A percentile compares a stretch with the other conserved stretches of the same genome.
Evolutionary conservation across 2,329 filamentous ascomycete genomes (phyloP).

Genomic region (Stemphylium beticola): DNA sequence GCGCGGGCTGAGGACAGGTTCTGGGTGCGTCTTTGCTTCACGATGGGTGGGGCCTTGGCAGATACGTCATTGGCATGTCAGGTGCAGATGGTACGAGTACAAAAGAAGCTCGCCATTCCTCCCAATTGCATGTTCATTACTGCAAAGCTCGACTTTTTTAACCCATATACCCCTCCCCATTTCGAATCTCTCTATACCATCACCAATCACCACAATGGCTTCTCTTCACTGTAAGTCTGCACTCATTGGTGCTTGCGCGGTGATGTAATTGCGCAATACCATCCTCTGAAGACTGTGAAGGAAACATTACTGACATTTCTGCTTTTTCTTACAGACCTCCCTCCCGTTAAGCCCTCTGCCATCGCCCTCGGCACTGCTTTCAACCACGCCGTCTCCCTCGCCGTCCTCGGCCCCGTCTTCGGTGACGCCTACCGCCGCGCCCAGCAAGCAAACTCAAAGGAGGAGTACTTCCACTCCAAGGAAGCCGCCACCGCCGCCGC

Average conservation of each 20-base stretch:
- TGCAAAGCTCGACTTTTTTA: constrained; percentile 15
- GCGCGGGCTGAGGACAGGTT: constrained; percentile 26
- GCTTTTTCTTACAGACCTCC: constrained; percentile 60
- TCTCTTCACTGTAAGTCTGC: constrained; percentile 63
- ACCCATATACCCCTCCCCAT: constrained; percentile 16
- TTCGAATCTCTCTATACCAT: constrained; percentile 14
- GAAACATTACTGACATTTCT: background rate
- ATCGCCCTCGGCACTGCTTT: constrained; percentile 96
- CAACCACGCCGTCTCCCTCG: constrained; percentile 89
- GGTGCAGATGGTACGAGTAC: constrained; percentile 35
- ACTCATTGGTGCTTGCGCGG: background rate
- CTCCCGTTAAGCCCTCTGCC: constrained; percentile 94
- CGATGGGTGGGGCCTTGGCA: constrained; percentile 20
- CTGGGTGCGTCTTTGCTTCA: constrained; percentile 7
- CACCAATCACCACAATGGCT: constrained; percentile 57
- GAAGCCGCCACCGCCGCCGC: constrained; percentile 87
- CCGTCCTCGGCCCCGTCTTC: constrained; percentile 86
- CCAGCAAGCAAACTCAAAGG: constrained; percentile 89
- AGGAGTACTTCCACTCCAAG: constrained; percentile 94
- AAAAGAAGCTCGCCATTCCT: constrained; percentile 41
- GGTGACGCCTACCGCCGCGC: constrained; percentile 94
- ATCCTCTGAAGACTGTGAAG: background rate
- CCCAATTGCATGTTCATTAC: constrained; percentile 19
- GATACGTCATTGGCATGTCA: constrained; percentile 43
- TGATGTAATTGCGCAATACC: background rate